Base-by-base conservation (phyloP, 148 eudicot species). In the Chenopodium formosanum region DNA sequence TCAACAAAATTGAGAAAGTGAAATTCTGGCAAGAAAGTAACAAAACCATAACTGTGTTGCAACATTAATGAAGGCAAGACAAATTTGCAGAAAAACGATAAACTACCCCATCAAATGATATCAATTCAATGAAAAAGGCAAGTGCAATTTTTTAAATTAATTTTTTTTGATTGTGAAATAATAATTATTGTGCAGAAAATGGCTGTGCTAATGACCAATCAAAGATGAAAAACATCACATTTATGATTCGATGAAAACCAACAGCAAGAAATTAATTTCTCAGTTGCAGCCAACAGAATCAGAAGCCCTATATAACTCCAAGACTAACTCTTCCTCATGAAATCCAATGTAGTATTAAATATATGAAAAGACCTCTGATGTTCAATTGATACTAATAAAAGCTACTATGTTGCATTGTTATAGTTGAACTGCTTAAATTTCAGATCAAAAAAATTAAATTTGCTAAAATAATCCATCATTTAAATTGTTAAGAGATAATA, bases 1-100 rank as follows among this genome's bases (percentile, higher is more conserved):
- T 63, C 37, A 80, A 69, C 78, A 23, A 71, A 56, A 75, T 52
- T 37, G 79, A 74, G 25, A 71, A 70, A 27, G 32, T 48, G 53
- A 58, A 65, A 37, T 67, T 76, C 75, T 71, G 31, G 65, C 74
- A 56, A 44, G 29, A 62, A 79, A 74, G 62, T 34, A 25, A 9
- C 23, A 62, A 62, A 62, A 46, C 27, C 27, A 56, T 56, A 19
- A 29, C 37, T 16, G 48, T 37, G 44, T n/a, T 65, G 72, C 47
- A 2, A 50, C 53, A 71, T 71, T 71, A 53, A 71, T 37, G 16
- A 16, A 9, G 9, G 16, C 13, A 37, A 70, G 17, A 71, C 29
- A n/a, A 44, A 52, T 27, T 22, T 27, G 37, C 23, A 67, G 53
- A 32, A 11, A 71, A 71, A 20, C 3, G 1, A 44, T 71, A 44